These are phyloP conservation scores for Aurifilum marmelostoma DNA, from an alignment of 2,329 filamentous ascomycete genomes.

Conservation along the genomic window DNA sequence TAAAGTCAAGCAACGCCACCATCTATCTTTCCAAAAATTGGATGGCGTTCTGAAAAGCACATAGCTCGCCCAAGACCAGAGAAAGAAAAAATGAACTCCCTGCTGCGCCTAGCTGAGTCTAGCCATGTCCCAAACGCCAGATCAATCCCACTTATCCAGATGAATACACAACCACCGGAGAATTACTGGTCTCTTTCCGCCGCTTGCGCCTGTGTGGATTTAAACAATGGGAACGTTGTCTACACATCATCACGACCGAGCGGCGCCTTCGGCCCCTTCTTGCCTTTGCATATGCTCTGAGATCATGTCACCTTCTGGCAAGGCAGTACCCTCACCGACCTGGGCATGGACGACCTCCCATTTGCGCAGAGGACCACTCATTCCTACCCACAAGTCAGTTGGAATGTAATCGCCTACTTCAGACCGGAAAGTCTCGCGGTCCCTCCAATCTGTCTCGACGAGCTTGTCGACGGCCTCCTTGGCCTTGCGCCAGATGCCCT, in stretches of 20 bases:
- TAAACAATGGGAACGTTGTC: constrained; percentile 12
- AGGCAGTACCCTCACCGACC: neutral
- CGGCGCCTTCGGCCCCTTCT: constrained; percentile 16
- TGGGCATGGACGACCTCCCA: constrained; percentile 52
- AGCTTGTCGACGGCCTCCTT: constrained; percentile 76
- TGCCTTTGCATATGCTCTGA: constrained; percentile 18
- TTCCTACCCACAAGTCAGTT: constrained; percentile 82
- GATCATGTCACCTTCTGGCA: neutral
- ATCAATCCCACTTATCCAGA: neutral
- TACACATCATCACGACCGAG: neutral
- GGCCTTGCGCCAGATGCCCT: constrained; percentile 75
- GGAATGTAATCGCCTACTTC: constrained; percentile 88
- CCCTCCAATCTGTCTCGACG: constrained; percentile 70
- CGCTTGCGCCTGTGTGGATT: constrained; percentile 8
- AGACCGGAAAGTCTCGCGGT: constrained; percentile 76
- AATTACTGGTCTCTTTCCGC: neutral
- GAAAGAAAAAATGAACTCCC: neutral
- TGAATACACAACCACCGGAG: neutral
- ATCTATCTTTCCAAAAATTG: neutral
- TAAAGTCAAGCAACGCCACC: neutral
- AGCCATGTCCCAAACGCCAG: neutral
- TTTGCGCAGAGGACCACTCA: constrained; percentile 61
- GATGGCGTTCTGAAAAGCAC: neutral
- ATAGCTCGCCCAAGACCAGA: neutral
- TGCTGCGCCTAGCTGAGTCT: neutral